Evolutionary conservation across 1,139 yeast species (phyloP), one percentile per base, ranked within the genome.

Genomic region (Saccharomyces hybrid): DNA sequence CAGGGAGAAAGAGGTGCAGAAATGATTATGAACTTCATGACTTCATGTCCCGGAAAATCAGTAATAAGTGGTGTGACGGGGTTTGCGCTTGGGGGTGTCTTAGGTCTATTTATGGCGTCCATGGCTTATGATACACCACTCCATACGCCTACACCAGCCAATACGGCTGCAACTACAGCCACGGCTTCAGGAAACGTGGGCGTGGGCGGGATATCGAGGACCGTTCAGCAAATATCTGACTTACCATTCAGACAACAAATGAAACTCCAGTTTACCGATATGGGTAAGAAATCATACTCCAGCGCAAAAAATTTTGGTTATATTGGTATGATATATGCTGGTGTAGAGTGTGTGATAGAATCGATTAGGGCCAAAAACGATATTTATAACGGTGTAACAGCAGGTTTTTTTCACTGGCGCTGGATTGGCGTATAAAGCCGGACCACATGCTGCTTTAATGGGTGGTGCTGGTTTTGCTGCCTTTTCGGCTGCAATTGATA

Each of bases 381-480:
- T 72, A 81, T 91, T 24, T 90, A 87, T 74, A 93, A 93, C 68
- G 97, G 98, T 50, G 83, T 88, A 2, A 78, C 83, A 53, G 98
- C 99, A 3, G 99, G 99, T 1, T 93, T 98, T 98, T 72, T 76
- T 91, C 54, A 93, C 99, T 0, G 99, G 97, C 46, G 99, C 98
- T 49, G 98, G 97, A 0, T 78, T 93, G 56, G 95, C 98, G 2
- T 80, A 88, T 61, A 88, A 87, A 68, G 83, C 93, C 47, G 99
- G 99, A 1, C 99, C 99, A 1, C 91, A 86, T 66, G 96, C 96
- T 31, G 96, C 97, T 0, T 64, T 83, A 34, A 71, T 91, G 56
- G 99, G 99, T 1, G 93, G 98, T 76, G 97, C 95, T 32, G 99
- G 98, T 12, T 93, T 93, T 75, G 98, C 99, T 14, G 96, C 96